A percentile compares a stretch with the other conserved stretches of the same genome.
Evolutionary conservation across 108 stramenopile genomes (phyloP).

Genomic region (Skeletonema potamos): DNA sequence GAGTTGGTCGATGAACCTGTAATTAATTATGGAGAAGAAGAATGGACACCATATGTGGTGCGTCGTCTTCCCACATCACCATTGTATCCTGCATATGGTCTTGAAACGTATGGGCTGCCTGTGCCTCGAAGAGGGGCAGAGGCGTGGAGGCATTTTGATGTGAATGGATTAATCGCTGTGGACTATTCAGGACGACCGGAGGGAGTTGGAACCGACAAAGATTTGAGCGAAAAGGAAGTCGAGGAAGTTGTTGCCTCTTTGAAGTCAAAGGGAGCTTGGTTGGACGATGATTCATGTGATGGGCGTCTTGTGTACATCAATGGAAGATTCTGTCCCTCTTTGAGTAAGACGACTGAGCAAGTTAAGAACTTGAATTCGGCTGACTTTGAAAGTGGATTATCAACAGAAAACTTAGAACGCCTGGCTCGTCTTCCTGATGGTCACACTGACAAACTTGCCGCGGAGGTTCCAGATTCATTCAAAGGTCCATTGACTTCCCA

Average conservation of each 20-base stretch:
- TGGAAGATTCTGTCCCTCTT: constrained; percentile 68
- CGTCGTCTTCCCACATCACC: constrained; percentile 78
- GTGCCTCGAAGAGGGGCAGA: constrained; percentile 78
- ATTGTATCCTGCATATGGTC: constrained; percentile 77
- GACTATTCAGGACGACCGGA: constrained; percentile 64
- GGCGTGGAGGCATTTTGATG: constrained; percentile 89
- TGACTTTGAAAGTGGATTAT: constrained; percentile 44
- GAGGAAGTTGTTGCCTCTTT: constrained; percentile 22
- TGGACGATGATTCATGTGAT: constrained; percentile 69
- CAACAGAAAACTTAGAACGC: constrained; percentile 25
- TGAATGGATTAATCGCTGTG: constrained; percentile 62
- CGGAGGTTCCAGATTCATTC: constrained; percentile 55
- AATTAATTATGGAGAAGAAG: constrained; percentile 46
- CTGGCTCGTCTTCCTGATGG: constrained; percentile 85
- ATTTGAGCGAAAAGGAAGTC: constrained; percentile 20
- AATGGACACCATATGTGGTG: constrained; percentile 81
- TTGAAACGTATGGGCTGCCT: constrained; percentile 83
- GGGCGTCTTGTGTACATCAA: constrained; percentile 87
- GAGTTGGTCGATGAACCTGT: constrained; percentile 40
- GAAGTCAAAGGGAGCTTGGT: constrained; percentile 63
- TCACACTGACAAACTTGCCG: constrained; percentile 84
- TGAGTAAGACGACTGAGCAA: constrained; percentile 65
- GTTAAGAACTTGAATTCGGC: constrained; percentile 54
- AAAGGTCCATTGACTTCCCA: constrained; percentile 58
- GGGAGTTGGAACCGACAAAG: constrained; percentile 48